Evolutionary conservation across 192 early-diverging fungal species (phyloP), one percentile per base, ranked within the genome.

Genomic region (Coemansia sp.): DNA sequence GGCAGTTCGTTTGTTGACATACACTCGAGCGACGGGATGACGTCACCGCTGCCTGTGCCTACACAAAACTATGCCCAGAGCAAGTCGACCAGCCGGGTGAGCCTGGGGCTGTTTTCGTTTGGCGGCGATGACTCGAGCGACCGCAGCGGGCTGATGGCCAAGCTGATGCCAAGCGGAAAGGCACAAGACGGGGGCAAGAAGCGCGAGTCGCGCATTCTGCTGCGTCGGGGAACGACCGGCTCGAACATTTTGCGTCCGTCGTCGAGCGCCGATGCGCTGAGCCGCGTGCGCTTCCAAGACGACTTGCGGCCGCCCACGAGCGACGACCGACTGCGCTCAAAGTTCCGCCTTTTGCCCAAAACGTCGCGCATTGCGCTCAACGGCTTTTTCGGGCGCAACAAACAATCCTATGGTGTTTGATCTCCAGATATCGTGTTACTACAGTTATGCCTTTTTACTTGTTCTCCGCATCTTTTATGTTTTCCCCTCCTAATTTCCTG

Each of bases 1-100:
- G 35, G 61, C 39, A 62, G 63, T 26, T 79, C 76, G 38, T 79
- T 73, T 67, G 76, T 79, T 7, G 71, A 79, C 24, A 54, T 79
- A 19, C 57, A 57, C 45, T 49, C 57, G 14, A 43, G 59, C 56
- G 56, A 57, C 16, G 56, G 4, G 0, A 38, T 37, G 16, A 23
- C 54, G 22, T 64, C 62, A 43, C 54, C 57, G 24, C 26, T 6
- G 26, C 64, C 29, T 14, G 16, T 12, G 3, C 27, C 55, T 1
- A 16, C 23, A 16, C 12, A 19, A 7, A 7, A 49, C n/a, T 18
- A 49, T 49, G 43, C 43, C 14, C 12, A 45, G 3, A 19, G 47
- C 47, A 49, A 43, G 35, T 19, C 29, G 7, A 32, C 6, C 55
- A 56, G 48, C 41, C 63, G 63, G 3, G 12, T 37, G 9, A 65